These are phyloP conservation scores for Metschnikowia corniflorae DNA, from an alignment of 805 yeast species.

Conservation along the genomic window DNA sequence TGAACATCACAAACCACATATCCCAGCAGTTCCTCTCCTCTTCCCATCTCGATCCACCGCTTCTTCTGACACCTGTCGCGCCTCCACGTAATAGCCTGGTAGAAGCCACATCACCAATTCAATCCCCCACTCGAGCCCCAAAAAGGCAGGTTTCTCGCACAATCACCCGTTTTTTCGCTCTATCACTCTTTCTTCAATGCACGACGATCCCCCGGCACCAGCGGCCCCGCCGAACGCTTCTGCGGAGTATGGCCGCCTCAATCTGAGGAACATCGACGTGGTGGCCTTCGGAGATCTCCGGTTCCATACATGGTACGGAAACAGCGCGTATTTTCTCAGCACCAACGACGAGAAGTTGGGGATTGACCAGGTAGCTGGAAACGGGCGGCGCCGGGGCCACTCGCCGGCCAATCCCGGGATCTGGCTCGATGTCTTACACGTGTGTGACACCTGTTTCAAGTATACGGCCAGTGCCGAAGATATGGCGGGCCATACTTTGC, in stretches of 20 bases:
- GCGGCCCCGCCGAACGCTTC: constrained; percentile 1
- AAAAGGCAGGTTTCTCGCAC: no score
- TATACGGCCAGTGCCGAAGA: constrained; percentile 52
- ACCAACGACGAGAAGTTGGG: constrained; percentile 28
- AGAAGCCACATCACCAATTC: no score
- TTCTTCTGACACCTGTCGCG: no score
- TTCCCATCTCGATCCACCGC: no score
- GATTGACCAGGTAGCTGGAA: constrained; percentile 14
- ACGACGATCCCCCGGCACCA: background rate
- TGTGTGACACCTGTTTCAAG: constrained; percentile 84
- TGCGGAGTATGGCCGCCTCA: constrained; percentile 54
- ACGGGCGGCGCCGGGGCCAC: constrained; percentile 7
- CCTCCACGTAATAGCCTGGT: no score
- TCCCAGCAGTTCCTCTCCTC: no score
- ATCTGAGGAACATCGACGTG: constrained; percentile 56
- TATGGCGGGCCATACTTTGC: constrained; percentile 47
- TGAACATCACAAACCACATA: no score
- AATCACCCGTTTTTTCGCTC: no score
- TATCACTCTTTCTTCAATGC: constrained; percentile 1
- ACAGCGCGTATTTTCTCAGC: constrained; percentile 63
- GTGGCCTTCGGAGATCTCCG: constrained; percentile 67
- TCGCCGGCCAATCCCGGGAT: constrained; percentile 17
- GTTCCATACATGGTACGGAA: constrained; percentile 86
- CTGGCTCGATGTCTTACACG: constrained; percentile 62
- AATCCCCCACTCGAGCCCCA: no score